phyloP scores from a whole-genome alignment of 345 rosid genomes.

The Fremontodendron californicum region DNA sequence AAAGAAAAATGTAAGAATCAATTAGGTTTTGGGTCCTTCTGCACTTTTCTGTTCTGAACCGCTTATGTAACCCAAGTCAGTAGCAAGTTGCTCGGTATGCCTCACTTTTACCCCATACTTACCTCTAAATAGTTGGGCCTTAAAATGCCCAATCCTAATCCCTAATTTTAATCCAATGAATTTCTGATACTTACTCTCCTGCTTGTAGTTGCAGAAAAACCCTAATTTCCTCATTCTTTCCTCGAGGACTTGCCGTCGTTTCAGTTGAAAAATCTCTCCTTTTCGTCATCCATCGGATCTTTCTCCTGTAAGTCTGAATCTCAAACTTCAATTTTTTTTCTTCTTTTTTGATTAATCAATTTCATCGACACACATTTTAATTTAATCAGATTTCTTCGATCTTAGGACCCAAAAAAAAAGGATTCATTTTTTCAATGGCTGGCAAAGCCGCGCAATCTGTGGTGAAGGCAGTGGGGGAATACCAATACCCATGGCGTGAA shows the following conservation, averaged over 20 bases:
- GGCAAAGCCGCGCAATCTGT: constrained; percentile 66
- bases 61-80: neutral
- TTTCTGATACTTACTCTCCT: neutral
- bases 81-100: neutral
- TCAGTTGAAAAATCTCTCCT: neutral
- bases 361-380: neutral
- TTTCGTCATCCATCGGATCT: neutral
- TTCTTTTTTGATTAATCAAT: neutral
- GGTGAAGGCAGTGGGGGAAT: constrained; percentile 47
- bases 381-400: neutral
- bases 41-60: neutral
- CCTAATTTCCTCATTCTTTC: neutral
- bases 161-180: neutral
- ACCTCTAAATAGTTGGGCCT: neutral
- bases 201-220: neutral
- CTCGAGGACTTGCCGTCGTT: neutral
- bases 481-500: constrained; percentile 81
- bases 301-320: neutral
- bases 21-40: neutral
- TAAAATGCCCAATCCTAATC: neutral
- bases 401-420: neutral
- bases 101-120: neutral
- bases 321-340: neutral
- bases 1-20: neutral
- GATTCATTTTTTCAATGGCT: constrained; percentile 43